These are phyloP conservation scores for Spongispora temasekensis DNA, from an alignment of 1,284 basidiomycete genomes.

Conservation along the genomic window DNA sequence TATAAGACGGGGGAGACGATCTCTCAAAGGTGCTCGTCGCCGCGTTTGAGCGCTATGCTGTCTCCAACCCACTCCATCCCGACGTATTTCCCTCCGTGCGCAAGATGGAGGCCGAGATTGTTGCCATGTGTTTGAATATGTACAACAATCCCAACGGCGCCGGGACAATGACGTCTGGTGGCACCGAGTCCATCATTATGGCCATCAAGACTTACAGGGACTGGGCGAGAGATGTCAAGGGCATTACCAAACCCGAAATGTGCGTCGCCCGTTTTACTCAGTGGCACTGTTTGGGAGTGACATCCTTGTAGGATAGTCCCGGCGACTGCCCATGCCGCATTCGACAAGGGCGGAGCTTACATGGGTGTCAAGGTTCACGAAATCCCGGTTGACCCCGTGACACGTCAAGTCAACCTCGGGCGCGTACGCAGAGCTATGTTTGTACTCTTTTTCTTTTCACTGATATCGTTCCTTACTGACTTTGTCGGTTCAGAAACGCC, in stretches of 20 bases:
- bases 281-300: too few species aligned
- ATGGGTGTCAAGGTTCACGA: slow-evolving; percentile 91
- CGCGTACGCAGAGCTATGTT: slow-evolving; percentile 85
- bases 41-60: slow-evolving; percentile 70
- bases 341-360: slow-evolving; percentile 91
- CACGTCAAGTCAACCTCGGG: slow-evolving; percentile 80
- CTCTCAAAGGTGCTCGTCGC: slow-evolving; percentile 71
- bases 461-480: background rate
- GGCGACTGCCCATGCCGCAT: slow-evolving; percentile 89
- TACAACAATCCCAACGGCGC: slow-evolving; percentile 86
- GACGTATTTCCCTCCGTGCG: slow-evolving; percentile 94
- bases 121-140: slow-evolving; percentile 89
- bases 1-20: slow-evolving; percentile 81
- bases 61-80: slow-evolving; percentile 93
- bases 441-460: slow-evolving; percentile 32
- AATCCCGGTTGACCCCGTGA: slow-evolving; percentile 82
- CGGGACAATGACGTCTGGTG: slow-evolving; percentile 92
- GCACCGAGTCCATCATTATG: slow-evolving; percentile 96
- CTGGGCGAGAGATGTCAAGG: slow-evolving; percentile 85
- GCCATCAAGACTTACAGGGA: slow-evolving; percentile 93
- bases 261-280: slow-evolving; percentile 43
- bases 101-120: slow-evolving; percentile 98
- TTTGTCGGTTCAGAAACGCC: slow-evolving; percentile 53
- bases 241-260: slow-evolving; percentile 94
- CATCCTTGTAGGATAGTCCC: slow-evolving; percentile 80